These are phyloP conservation scores for Saccharomycodes ludwigii DNA, from an alignment of 805 yeast genomes.

Conservation along the genomic window DNA sequence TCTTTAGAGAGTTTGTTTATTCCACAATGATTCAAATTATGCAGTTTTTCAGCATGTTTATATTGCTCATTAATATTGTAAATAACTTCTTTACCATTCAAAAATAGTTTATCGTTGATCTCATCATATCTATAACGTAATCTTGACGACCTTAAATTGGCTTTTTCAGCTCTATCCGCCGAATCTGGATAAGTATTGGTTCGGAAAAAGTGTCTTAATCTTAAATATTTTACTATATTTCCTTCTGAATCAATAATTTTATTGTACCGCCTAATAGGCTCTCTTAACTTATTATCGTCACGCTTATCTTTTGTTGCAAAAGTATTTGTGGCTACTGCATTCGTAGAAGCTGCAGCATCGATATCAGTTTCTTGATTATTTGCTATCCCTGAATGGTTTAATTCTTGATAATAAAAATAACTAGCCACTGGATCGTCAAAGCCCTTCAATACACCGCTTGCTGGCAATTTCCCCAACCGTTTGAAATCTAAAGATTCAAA, in stretches of 20 bases:
- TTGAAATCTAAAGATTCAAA: constrained; percentile 68
- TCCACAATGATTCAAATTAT: constrained; percentile 65
- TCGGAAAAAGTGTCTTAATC: constrained; percentile 63
- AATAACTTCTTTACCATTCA: constrained; percentile 76
- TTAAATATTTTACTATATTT: constrained; percentile 48
- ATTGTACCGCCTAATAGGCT: neutral
- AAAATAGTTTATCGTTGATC: constrained; percentile 56
- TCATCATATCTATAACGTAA: constrained; percentile 19
- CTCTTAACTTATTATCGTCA: neutral
- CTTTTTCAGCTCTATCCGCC: constrained; percentile 73
- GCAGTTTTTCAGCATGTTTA: constrained; percentile 61
- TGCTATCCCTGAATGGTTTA: constrained; percentile 36
- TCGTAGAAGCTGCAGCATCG: neutral
- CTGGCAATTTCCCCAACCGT: constrained; percentile 65
- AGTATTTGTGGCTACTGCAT: constrained; percentile 1
- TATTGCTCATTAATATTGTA: constrained; percentile 63
- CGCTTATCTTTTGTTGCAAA: constrained; percentile 5
- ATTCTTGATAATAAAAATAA: constrained; percentile 69
- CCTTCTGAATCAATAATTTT: constrained; percentile 6
- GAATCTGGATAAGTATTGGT: constrained; percentile 80
- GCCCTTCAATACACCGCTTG: constrained; percentile 84
- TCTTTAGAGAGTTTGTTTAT: constrained; percentile 76
- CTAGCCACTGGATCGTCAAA: constrained; percentile 81
- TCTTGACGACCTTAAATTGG: constrained; percentile 55
- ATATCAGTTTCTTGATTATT: constrained; percentile 10